These are phyloP conservation scores for Petasospora fabianii DNA, from an alignment of 1,139 yeast species.

Conservation along the genomic window DNA sequence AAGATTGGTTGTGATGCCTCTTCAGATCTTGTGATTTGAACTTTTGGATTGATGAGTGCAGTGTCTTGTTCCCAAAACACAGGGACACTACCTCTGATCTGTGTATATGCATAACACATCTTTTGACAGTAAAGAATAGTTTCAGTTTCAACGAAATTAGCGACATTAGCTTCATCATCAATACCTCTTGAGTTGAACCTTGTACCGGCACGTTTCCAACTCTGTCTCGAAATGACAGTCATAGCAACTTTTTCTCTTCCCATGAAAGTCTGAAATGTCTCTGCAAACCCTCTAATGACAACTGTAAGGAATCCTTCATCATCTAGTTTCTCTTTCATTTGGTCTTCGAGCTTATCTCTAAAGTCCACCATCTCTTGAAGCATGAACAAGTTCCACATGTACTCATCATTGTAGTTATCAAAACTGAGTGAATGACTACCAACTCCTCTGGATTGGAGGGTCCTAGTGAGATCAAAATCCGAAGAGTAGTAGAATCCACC, in stretches of 20 bases:
- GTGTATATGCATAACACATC: conserved; percentile 71
- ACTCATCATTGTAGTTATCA: conserved; percentile 70
- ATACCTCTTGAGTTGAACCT: conserved; percentile 91
- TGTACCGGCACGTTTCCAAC: conserved; percentile 96
- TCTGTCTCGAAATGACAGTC: conserved; percentile 85
- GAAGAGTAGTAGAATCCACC: conserved; percentile 93
- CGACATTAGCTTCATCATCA: conserved; percentile 93
- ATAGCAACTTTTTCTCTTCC: conserved; percentile 53
- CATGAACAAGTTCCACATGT: conserved; percentile 96
- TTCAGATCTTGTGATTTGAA: conserved; percentile 77
- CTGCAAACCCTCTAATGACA: conserved; percentile 92
- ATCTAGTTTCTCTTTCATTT: conserved; percentile 58
- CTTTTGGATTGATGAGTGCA: conserved; percentile 74
- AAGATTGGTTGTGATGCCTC: conserved; percentile 95
- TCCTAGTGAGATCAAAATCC: conserved; percentile 85
- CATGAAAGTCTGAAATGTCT: conserved; percentile 55
- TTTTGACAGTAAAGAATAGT: conserved; percentile 59
- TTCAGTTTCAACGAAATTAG: conserved; percentile 95
- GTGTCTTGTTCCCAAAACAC: conserved; percentile 98
- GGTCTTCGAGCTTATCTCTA: conserved; percentile 63
- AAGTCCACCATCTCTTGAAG: conserved; percentile 78
- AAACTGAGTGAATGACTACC: conserved; percentile 40
- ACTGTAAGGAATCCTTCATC: conserved; percentile 80
- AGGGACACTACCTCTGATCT: conserved; percentile 93
- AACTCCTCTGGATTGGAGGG: conserved; percentile 71